Conservation (phyloP, 2,329 filamentous ascomycete genomes). For the Hymenoscyphus fructigenus region DNA sequence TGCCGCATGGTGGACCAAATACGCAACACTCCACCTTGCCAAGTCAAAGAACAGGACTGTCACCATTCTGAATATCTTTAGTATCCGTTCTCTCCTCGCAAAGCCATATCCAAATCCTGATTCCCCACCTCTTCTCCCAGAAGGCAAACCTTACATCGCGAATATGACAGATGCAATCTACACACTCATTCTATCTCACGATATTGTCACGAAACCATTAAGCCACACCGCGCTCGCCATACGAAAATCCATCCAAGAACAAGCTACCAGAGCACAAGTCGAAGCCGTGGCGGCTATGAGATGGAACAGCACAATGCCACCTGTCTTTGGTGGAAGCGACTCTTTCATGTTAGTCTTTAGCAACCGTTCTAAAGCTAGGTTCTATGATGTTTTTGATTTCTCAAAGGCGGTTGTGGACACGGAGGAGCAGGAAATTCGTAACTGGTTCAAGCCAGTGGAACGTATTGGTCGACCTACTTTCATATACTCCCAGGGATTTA, state of each 20-base stretch:
- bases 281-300: constrained; percentile 38
- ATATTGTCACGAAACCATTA: constrained; percentile 34
- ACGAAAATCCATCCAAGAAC: constrained; percentile 38
- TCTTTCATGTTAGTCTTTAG: constrained; percentile 39
- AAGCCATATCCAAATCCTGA: constrained; percentile 33
- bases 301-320: constrained; percentile 28
- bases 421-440: constrained; percentile 2
- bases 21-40: constrained; percentile 26
- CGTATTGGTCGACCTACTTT: constrained; percentile 17
- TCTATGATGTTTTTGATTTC: constrained; percentile 42
- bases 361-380: constrained; percentile 42
- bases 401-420: constrained; percentile 13
- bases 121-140: constrained; percentile 22
- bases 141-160: constrained; percentile 31
- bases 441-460: neutral
- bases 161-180: constrained; percentile 33
- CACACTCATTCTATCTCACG: constrained; percentile 25
- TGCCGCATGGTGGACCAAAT: constrained; percentile 42
- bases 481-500: constrained; percentile 9
- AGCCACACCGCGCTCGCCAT: constrained; percentile 32
- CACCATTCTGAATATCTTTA: constrained; percentile 42
- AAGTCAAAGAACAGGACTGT: constrained; percentile 34
- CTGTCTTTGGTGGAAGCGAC: constrained; percentile 38
- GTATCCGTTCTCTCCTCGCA: constrained; percentile 33
- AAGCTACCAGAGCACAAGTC: constrained; percentile 39